phyloP scores from a whole-genome alignment of 805 yeast genomes.

The Nakazawaea wickerhamii region DNA sequence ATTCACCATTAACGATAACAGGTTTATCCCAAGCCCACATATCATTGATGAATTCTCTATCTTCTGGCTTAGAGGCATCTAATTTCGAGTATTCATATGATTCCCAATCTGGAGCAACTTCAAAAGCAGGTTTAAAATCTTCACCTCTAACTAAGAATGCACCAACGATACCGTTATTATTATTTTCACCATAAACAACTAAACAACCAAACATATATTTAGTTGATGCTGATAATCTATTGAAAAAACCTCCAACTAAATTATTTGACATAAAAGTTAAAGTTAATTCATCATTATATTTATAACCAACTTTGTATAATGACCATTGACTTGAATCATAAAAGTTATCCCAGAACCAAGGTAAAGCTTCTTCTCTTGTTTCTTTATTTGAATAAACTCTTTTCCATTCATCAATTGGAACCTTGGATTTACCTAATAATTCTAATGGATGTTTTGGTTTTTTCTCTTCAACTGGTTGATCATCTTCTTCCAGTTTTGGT shows the following conservation, averaged over 20 bases:
- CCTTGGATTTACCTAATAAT: constrained; percentile 57
- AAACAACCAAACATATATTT: constrained; percentile 81
- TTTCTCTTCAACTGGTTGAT: constrained; percentile 26
- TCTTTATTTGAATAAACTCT: constrained; percentile 87
- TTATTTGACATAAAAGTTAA: constrained; percentile 90
- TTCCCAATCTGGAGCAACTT: constrained; percentile 96
- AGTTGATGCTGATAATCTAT: constrained; percentile 77
- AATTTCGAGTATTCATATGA: constrained; percentile 71
- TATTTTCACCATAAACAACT: constrained; percentile 91
- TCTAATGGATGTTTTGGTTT: constrained; percentile 84
- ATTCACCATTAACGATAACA: constrained; percentile 61
- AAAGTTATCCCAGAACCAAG: constrained; percentile 86
- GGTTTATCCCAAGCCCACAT: constrained; percentile 95
- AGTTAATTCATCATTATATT: constrained; percentile 89
- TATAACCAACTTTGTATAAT: constrained; percentile 82
- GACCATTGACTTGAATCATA: constrained; percentile 85
- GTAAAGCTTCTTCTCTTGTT: constrained; percentile 79
- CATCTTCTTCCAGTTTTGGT: constrained; percentile 8
- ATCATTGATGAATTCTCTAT: constrained; percentile 67
- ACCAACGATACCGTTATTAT: constrained; percentile 87
- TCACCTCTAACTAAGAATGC: constrained; percentile 85
- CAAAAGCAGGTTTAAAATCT: constrained; percentile 75
- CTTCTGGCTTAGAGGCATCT: constrained; percentile 63
- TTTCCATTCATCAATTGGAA: constrained; percentile 79
- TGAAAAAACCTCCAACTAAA: constrained; percentile 88